A percentile compares a stretch with the other conserved stretches of the same genome.
These are phyloP conservation scores for Catharanthus roseus DNA, from an alignment of 257 asterid genomes.

Conservation along the genomic window DNA sequence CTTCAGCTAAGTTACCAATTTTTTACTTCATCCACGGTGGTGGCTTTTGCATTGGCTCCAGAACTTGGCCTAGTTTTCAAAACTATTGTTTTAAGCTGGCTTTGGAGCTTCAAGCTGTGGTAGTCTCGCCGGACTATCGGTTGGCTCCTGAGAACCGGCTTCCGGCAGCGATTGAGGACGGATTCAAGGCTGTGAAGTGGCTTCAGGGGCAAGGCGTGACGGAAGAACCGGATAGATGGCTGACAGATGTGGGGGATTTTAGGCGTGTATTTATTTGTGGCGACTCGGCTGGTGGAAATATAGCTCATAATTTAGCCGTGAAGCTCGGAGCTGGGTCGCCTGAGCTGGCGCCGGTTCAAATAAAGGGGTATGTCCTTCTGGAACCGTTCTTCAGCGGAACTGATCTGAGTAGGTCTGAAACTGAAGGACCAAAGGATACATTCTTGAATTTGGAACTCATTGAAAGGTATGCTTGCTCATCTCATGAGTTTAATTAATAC, in stretches of 20 bases:
- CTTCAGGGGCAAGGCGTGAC: conserved; percentile 46
- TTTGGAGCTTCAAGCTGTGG: conserved; percentile 49
- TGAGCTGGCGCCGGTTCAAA: conserved; percentile 45
- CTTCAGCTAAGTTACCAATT: conserved; percentile 43
- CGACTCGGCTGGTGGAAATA: conserved; percentile 76
- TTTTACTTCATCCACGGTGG: conserved; percentile 80
- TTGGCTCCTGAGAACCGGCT: conserved; percentile 69
- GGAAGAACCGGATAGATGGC: conserved; percentile 49
- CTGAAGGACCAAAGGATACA: conserved; percentile 65
- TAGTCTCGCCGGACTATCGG: conserved; percentile 62
- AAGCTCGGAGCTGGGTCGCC: conserved; percentile 40
- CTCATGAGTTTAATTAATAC: too few relatives aligned
- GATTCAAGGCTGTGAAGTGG: conserved; percentile 56
- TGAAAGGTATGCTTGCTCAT: conserved; percentile 43
- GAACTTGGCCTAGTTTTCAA: conserved; percentile 72
- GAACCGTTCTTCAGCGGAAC: too few relatives aligned
- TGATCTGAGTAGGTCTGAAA: conserved; percentile 47
- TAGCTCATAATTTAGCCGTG: conserved; percentile 62
- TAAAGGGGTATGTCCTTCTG: conserved; percentile 60
- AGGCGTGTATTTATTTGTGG: conserved; percentile 53
- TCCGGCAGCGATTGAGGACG: conserved; percentile 73
- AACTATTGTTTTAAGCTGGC: conserved; percentile 69
- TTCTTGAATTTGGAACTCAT: conserved; percentile 58
- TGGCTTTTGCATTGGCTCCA: conserved; percentile 70
- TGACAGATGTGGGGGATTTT: conserved; percentile 48